Percentiles rank a stretch among this genome's conserved stretches.
Evolutionary conservation across 1,284 basidiomycete genomes (phyloP).

Genomic region (Papiliotrema laurentii): DNA sequence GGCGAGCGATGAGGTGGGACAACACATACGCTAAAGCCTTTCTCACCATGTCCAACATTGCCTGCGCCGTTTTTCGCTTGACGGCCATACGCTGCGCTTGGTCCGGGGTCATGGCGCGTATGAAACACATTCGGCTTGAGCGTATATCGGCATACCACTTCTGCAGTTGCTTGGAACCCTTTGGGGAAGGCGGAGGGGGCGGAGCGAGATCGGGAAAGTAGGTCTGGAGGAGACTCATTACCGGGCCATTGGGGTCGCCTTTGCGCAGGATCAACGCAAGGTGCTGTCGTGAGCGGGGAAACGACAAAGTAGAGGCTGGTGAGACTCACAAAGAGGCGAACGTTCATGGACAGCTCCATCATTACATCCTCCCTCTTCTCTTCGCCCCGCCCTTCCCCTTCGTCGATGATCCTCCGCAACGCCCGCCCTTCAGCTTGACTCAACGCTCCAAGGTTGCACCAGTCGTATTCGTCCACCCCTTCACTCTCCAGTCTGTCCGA

Average conservation of each 20-base stretch:
- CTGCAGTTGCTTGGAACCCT: neutral
- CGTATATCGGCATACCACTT: neutral
- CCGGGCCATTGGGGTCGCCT: slow-evolving; percentile 1
- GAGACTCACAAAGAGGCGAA: slow-evolving; percentile 17
- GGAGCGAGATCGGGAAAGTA: neutral
- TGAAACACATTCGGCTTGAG: neutral
- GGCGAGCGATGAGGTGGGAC: too few species aligned
- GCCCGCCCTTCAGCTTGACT: slow-evolving; percentile 9
- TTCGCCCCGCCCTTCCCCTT: slow-evolving; percentile 4
- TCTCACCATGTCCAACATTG: too few species aligned
- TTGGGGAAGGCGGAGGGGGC: neutral
- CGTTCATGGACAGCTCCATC: slow-evolving; percentile 17
- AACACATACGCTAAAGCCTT: too few species aligned
- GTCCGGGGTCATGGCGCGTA: neutral
- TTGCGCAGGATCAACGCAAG: neutral
- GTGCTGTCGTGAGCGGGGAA: neutral
- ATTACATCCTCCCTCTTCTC: slow-evolving; percentile 13
- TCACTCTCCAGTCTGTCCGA: slow-evolving; percentile 1
- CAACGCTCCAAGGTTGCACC: slow-evolving; percentile 9
- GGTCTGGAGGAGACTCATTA: neutral
- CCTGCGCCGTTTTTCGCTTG: neutral
- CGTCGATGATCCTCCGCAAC: neutral
- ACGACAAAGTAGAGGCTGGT: neutral
- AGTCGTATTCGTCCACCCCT: slow-evolving; percentile 2
- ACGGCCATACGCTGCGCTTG: neutral